phyloP scores from a whole-genome alignment of 208 protist species.

The Porcisia hertigi region DNA sequence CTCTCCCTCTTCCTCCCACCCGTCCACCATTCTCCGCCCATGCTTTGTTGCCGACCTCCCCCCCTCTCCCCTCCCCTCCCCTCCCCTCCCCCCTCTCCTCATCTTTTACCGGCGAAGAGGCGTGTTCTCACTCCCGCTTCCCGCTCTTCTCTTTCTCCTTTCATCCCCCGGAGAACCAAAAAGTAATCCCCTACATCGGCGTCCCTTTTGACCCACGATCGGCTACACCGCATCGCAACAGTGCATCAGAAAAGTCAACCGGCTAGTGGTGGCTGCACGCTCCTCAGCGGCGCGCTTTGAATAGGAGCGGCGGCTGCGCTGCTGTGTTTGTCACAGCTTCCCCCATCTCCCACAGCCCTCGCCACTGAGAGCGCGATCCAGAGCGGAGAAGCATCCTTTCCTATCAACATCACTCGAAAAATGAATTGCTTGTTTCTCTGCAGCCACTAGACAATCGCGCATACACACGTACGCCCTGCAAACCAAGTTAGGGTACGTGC shows the following conservation, averaged over 20 bases:
- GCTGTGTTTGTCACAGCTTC: neutral
- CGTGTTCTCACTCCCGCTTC: neutral
- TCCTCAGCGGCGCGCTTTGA: neutral
- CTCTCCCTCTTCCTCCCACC: neutral
- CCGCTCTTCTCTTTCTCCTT: neutral
- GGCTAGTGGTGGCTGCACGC: neutral
- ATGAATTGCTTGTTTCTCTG: neutral
- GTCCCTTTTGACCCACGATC: too few species aligned
- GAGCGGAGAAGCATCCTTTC: neutral
- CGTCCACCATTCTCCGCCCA: neutral
- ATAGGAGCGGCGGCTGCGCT: neutral
- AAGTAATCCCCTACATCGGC: neutral
- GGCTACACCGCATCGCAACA: neutral
- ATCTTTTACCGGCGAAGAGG: neutral
- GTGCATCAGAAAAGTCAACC: neutral
- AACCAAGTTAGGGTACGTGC: neutral
- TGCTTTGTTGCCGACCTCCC: neutral
- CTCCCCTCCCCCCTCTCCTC: too few species aligned
- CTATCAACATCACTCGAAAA: neutral
- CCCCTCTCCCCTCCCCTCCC: too few species aligned
- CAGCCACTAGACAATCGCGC: neutral
- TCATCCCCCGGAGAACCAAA: neutral
- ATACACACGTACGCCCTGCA: neutral
- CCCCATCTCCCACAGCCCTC: neutral
- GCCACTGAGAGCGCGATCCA: neutral